Base-by-base conservation (phyloP, 2,329 filamentous ascomycete species). In the Phoma sp. region DNA sequence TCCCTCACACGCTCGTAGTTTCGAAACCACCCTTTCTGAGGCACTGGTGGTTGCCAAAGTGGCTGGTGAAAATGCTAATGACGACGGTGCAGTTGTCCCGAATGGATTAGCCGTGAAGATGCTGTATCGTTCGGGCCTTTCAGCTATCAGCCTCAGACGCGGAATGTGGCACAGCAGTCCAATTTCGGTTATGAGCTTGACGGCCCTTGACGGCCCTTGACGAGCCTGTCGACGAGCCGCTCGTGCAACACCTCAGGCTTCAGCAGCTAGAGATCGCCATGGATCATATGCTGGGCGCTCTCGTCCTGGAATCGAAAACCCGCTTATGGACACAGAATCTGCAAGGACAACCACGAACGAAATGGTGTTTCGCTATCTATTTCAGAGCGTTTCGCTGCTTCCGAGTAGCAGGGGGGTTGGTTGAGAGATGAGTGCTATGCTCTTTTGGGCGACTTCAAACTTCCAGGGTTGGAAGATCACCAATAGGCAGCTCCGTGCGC, bases 161-260 rank as follows among this genome's bases (percentile, higher is more conserved):
- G 60, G 57, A 64, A 58, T 60, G 66, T 60, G 63, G 60, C 68
- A 66, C 63, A 57, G 51, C 48, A 29, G 46, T 45, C 52, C 49
- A 42, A 50, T 35, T 30, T 54, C 23, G 33, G 57, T 29, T 7
- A 29, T 29, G 27, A 29, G 6, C 27, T 9, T 29, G 9, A 6
- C 27, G 27, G 9, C 27, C 27, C 27, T 29, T 29, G 9, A 6
- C 27, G 27, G 9, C 27, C 27, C 27, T 29, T 29, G 9, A 6
- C 27, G 27, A 29, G 6, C 27, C 27, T 29, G 9, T 29, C 57
- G 45, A 51, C 50, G 52, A 66, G 52, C 60, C 63, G 65, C 64
- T 57, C 47, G 65, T 68, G 47, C 60, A 33, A 64, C 58, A 29
- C 36, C 25, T 46, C 22, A 46, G n/a, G 37, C 23, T 33, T 32